Conservation (phyloP, 164 flowering plant genomes). For the Vitis rupestris region DNA sequence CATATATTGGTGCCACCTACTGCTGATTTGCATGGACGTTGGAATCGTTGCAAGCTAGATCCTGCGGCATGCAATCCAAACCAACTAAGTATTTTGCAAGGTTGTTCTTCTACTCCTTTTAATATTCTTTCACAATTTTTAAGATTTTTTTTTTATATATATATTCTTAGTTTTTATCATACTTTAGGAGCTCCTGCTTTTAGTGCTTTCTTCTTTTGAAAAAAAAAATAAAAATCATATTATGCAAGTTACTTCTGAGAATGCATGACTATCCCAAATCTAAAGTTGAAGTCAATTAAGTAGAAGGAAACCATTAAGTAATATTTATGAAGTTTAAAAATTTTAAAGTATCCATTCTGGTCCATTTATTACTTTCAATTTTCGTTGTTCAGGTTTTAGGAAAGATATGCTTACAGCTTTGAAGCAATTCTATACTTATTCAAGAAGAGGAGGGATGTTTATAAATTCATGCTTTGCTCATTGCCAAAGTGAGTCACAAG, state of each 20-base stretch:
- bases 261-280: too few relatives aligned
- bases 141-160: neutral
- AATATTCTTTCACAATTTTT: neutral
- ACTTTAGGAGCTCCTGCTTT: too few relatives aligned
- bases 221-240: too few relatives aligned
- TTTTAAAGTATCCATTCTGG: neutral
- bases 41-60: conserved; percentile 68
- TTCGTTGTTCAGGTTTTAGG: conserved; percentile 56
- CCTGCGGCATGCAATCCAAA: conserved; percentile 44
- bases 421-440: conserved; percentile 29
- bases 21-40: conserved; percentile 63
- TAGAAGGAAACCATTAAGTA: too few relatives aligned
- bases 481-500: conserved; percentile 92
- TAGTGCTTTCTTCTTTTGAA: too few relatives aligned
- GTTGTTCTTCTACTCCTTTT: conserved; percentile 25
- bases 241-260: too few relatives aligned
- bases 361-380: neutral
- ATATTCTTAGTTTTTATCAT: neutral
- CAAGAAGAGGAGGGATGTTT: conserved; percentile 67
- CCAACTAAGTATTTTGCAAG: conserved; percentile 68
- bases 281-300: too few relatives aligned
- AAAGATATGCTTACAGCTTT: conserved; percentile 66
- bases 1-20: conserved; percentile 79
- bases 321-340: too few relatives aligned
- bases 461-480: conserved; percentile 95